A percentile compares a stretch with the other conserved stretches of the same genome.
Evolutionary conservation across 2,329 filamentous ascomycete genomes (phyloP).

Genomic region (Amesomyces nigricolor): DNA sequence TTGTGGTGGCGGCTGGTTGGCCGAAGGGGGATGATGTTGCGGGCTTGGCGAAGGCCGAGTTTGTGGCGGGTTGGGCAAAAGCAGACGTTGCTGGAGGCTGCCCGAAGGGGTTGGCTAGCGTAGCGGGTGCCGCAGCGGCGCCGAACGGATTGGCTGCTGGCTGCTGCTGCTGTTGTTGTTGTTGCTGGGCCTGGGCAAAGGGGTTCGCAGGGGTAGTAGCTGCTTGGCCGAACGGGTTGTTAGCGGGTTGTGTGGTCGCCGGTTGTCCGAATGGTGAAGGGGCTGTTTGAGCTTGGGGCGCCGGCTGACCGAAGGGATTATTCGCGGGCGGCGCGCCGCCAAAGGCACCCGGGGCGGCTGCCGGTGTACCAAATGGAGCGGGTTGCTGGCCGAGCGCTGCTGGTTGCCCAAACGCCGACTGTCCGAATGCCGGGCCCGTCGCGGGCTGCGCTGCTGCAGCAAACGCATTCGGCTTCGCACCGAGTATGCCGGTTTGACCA

Average conservation of each 20-base stretch:
- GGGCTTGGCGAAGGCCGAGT: constrained; percentile 29
- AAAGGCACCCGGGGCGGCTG: constrained; percentile 29
- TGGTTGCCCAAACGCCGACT: constrained; percentile 31
- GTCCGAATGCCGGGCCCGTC: constrained; percentile 20
- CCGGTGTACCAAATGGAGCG: constrained; percentile 31
- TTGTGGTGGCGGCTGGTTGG: neutral
- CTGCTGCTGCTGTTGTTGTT: constrained; percentile 16
- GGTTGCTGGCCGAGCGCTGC: constrained; percentile 26
- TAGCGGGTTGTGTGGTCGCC: neutral
- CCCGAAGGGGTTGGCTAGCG: constrained; percentile 18
- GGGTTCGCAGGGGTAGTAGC: constrained; percentile 18
- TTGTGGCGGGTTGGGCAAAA: too few relatives aligned
- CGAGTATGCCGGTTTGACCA: constrained; percentile 29
- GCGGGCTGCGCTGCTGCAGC: constrained; percentile 28
- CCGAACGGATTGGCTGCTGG: constrained; percentile 25
- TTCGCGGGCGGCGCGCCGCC: constrained; percentile 15
- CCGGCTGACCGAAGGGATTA: constrained; percentile 29
- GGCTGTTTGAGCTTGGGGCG: constrained; percentile 18
- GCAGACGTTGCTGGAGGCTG: constrained; percentile 15
- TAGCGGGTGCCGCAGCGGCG: constrained; percentile 10
- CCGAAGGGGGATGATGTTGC: constrained; percentile 17
- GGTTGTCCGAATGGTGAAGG: constrained; percentile 30
- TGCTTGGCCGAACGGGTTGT: constrained; percentile 31
- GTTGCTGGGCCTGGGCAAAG: constrained; percentile 19
- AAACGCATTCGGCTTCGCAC: constrained; percentile 29